Conservation (phyloP, 192 early-diverging fungal species). For the Coemansia sp. region DNA sequence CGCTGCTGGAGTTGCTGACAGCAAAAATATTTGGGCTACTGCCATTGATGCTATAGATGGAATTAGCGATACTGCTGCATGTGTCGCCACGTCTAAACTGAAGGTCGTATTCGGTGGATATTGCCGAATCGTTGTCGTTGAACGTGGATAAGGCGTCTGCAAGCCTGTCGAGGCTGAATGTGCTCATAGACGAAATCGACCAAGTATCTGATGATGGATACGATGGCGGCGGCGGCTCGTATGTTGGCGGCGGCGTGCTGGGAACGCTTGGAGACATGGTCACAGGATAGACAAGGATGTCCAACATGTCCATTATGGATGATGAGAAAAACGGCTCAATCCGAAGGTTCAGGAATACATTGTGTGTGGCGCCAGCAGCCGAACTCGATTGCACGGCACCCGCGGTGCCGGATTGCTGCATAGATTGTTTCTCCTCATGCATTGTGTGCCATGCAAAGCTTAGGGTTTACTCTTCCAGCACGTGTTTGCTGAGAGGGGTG, state of each 20-base stretch:
- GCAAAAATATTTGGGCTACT: constrained; percentile 14
- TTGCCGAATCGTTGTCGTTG: constrained; percentile 14
- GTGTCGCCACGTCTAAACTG: constrained; percentile 13
- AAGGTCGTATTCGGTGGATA: constrained; percentile 22
- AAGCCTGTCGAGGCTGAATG: constrained; percentile 21
- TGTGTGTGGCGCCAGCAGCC: constrained; percentile 27
- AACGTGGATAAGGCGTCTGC: constrained; percentile 15
- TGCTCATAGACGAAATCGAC: constrained; percentile 30
- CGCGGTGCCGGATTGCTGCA: constrained; percentile 25
- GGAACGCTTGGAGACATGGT: constrained; percentile 43
- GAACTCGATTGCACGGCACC: constrained; percentile 28
- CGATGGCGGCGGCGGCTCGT: constrained; percentile 52
- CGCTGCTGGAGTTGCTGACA: constrained; percentile 1
- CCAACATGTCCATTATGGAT: constrained; percentile 48
- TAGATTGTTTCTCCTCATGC: constrained; percentile 35
- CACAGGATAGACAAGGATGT: constrained; percentile 33
- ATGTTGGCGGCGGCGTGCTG: constrained; percentile 48
- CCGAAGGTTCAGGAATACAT: constrained; percentile 42
- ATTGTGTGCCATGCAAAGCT: constrained; percentile 14
- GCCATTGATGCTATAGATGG: background rate
- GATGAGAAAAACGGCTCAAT: constrained; percentile 50
- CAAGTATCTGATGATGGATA: constrained; percentile 33
- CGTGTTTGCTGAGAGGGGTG: constrained; percentile 5
- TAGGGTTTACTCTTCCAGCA: constrained; percentile 1
- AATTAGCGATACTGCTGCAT: constrained; percentile 8